phyloP scores from a whole-genome alignment of 1,284 basidiomycete species.

The Ganoderma meredithae region DNA sequence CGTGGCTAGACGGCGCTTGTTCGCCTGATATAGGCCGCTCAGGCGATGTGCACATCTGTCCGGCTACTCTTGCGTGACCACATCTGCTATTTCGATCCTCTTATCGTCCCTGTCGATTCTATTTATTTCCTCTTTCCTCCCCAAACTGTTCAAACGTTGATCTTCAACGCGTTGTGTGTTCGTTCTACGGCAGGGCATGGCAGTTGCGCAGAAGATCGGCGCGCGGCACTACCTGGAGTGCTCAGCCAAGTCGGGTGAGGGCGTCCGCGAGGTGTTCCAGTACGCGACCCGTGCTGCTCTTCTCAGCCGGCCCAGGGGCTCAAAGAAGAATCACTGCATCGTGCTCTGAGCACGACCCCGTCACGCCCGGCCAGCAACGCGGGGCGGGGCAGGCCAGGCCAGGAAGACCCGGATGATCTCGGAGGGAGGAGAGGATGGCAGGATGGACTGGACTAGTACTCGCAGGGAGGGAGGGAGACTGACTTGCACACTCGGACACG shows the following conservation, averaged over 20 bases:
- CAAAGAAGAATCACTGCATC: conserved; percentile 54
- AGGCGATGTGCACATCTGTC: background rate
- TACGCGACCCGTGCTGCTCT: conserved; percentile 74
- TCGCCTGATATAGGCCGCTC: conserved; percentile 12
- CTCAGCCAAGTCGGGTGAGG: conserved; percentile 75
- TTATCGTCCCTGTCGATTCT: background rate
- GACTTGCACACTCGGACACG: too few species aligned
- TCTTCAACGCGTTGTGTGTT: background rate
- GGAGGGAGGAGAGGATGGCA: conserved; percentile 6
- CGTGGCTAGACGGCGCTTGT: conserved; percentile 25
- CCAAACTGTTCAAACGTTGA: background rate
- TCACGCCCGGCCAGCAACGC: conserved; percentile 17
- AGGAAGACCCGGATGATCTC: background rate
- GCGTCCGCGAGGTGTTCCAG: conserved; percentile 82
- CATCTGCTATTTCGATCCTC: background rate
- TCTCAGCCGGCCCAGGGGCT: conserved; percentile 47
- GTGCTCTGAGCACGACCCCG: conserved; percentile 52
- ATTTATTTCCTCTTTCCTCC: background rate
- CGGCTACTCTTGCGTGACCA: background rate
- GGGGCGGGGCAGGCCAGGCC: background rate
- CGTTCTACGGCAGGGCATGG: conserved; percentile 58
- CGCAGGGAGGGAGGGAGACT: background rate
- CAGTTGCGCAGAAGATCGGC: conserved; percentile 78
- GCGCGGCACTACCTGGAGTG: conserved; percentile 81
- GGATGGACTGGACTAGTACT: background rate